Evolutionary conservation across 148 eudicot genomes (phyloP), one percentile per base, ranked within the genome.

Genomic region (Diospyros lotus): DNA sequence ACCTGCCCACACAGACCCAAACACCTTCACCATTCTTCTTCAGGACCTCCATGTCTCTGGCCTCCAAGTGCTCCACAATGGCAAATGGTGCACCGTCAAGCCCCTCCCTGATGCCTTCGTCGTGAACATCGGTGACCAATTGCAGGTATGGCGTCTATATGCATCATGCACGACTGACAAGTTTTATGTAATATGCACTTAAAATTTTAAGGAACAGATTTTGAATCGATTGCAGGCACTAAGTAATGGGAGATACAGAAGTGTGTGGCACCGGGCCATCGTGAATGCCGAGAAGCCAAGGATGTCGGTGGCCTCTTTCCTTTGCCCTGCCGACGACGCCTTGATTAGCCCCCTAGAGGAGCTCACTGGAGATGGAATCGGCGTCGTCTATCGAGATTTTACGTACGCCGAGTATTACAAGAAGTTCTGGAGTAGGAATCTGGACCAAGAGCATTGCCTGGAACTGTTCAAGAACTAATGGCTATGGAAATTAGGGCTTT

Each of bases 221-320:
- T 28, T 28, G 28, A 28, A 28, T 0, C 28, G 28, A 28, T 28
- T 28, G 87, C 89, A 38, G 75, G 82, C 28, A 28, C 28, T 28
- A 0, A 28, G 28, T 28, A 28, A 28, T 28, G 28, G 28, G 28
- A 28, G 28, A 6, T 90, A 88, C 89, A 87, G 84, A 72, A 90
- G 96, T 66, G 88, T 86, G 51, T 87, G 90, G 89, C 96, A 90
- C 59, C 78, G 96, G 75, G 96, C 96, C 2, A 72, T 88, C 1
- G 90, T 88, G 74, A 90, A 28, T 28, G 28, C 28, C 28, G 28
- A 0, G 28, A 28, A 28, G 28, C 28, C 28, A 28, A 28, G 28
- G 59, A 53, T 90, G 69, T 90, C 96, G 2, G 74, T 90, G 8
- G 96, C 96, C 14, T 82, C 96, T 0, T 90, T 90, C 76, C 85